Evolutionary conservation across 495 filamentous ascomycete species (phyloP).

Genomic region (Talaromyces adpressus): DNA sequence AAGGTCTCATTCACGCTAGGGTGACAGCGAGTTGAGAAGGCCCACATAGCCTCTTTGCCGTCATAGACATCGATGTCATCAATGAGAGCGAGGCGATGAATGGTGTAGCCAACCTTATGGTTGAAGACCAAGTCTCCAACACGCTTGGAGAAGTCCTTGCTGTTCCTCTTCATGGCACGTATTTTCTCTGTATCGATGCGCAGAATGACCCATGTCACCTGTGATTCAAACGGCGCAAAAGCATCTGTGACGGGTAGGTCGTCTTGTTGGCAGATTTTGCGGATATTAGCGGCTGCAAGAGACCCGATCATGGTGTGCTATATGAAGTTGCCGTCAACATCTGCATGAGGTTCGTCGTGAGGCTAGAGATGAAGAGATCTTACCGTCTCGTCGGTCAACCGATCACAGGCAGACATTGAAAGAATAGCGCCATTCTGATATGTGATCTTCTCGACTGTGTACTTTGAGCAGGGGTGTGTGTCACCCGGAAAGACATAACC

Average conservation of each 20-base stretch:
- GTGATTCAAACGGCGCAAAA: slow-evolving; percentile 21
- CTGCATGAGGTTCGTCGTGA: too few species aligned
- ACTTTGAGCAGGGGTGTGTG: slow-evolving; percentile 19
- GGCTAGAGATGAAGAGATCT: background rate
- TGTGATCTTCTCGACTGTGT: slow-evolving; percentile 31
- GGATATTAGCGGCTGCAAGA: slow-evolving; percentile 21
- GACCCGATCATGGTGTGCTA: slow-evolving; percentile 19
- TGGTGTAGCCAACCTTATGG: slow-evolving; percentile 19
- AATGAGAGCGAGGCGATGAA: slow-evolving; percentile 20
- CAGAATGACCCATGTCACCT: slow-evolving; percentile 22
- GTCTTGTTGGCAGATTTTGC: slow-evolving; percentile 19
- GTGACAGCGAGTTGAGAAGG: slow-evolving; percentile 23
- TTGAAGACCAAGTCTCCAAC: slow-evolving; percentile 20
- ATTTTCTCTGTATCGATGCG: slow-evolving; percentile 19
- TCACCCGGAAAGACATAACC: slow-evolving; percentile 26
- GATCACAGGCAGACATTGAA: slow-evolving; percentile 22
- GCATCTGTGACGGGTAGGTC: slow-evolving; percentile 19
- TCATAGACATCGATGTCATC: slow-evolving; percentile 23
- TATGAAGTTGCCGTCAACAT: too few species aligned
- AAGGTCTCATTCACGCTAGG: slow-evolving; percentile 20
- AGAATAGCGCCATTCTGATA: slow-evolving; percentile 27
- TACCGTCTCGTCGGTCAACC: slow-evolving; percentile 24
- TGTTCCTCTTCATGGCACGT: slow-evolving; percentile 13
- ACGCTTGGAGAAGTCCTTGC: slow-evolving; percentile 16
- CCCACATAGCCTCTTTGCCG: slow-evolving; percentile 24